Percentiles rank a stretch among this genome's conserved stretches.
Evolutionary conservation across 164 flowering plant genomes (phyloP).

Genomic region (Vitis labrusca): DNA sequence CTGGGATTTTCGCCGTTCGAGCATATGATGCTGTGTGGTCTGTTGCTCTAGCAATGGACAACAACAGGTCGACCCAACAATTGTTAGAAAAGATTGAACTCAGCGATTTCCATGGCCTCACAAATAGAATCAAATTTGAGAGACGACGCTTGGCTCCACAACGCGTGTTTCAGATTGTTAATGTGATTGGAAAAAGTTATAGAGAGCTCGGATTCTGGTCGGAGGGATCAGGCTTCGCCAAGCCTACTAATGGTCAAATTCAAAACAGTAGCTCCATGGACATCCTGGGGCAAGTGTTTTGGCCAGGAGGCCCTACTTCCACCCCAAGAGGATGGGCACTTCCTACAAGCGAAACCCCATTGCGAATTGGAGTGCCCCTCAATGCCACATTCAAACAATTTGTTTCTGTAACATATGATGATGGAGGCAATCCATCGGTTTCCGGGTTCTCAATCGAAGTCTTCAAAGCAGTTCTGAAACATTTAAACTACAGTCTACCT

Average conservation of each 20-base stretch:
- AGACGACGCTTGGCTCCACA: too few species aligned
- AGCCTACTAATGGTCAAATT: too few species aligned
- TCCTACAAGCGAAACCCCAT: not conserved
- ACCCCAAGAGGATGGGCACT: conserved; percentile 24
- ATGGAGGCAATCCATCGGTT: not conserved
- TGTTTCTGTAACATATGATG: conserved; percentile 6
- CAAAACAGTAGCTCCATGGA: conserved; percentile 3
- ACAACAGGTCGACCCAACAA: not conserved
- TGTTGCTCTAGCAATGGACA: conserved; percentile 15
- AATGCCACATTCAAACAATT: conserved; percentile 9
- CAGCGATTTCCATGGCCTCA: conserved; percentile 18
- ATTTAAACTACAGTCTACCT: conserved; percentile 18
- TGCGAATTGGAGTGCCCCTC: conserved; percentile 24
- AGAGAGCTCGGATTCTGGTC: too few species aligned
- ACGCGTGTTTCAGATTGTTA: too few species aligned
- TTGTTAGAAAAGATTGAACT: conserved; percentile 9
- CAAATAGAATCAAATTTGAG: too few species aligned
- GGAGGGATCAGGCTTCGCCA: too few species aligned
- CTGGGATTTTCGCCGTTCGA: conserved; percentile 20
- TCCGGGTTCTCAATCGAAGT: conserved; percentile 26
- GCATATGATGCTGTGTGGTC: conserved; percentile 33
- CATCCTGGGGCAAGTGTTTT: conserved; percentile 17
- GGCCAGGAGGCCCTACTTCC: conserved; percentile 21
- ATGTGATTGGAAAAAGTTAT: too few species aligned
- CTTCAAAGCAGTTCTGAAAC: conserved; percentile 12